These are phyloP conservation scores for Tricholoma sp. DNA, from an alignment of 768 basidiomycete species.

Conservation along the genomic window DNA sequence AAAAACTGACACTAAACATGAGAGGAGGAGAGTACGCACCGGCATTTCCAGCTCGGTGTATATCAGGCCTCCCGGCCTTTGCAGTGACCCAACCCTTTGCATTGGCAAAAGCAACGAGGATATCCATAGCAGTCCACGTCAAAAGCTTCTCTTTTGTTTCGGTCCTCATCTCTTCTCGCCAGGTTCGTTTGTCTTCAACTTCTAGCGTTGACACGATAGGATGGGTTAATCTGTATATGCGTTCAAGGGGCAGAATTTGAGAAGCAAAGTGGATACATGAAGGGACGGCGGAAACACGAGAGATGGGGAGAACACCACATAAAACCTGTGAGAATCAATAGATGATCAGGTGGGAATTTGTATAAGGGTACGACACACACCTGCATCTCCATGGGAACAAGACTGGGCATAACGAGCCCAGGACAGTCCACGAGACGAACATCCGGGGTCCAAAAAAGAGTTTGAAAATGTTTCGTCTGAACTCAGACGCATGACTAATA, in stretches of 20 bases:
- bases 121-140: constrained; percentile 82
- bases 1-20: neutral
- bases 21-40: constrained; percentile 45
- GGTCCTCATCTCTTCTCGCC: constrained; percentile 49
- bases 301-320: constrained; percentile 69
- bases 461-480: constrained; percentile 94
- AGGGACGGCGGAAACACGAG: constrained; percentile 78
- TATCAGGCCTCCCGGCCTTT: constrained; percentile 84
- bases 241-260: constrained; percentile 72
- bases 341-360: constrained; percentile 3
- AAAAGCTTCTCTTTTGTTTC: constrained; percentile 15
- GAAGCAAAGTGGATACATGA: constrained; percentile 73
- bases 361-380: constrained; percentile 27
- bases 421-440: constrained; percentile 94
- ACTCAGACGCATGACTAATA: neutral
- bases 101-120: constrained; percentile 73
- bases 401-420: constrained; percentile 86
- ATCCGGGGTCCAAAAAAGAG: constrained; percentile 81
- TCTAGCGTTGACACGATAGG: constrained; percentile 33
- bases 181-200: constrained; percentile 69
- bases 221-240: constrained; percentile 53
- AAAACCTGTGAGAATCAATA: constrained; percentile 44
- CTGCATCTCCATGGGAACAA: constrained; percentile 80
- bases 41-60: constrained; percentile 84
- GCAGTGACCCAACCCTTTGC: constrained; percentile 86